Evolutionary conservation across 2,329 filamentous ascomycete species (phyloP).

Genomic region (Cladobotryum protrusum): DNA sequence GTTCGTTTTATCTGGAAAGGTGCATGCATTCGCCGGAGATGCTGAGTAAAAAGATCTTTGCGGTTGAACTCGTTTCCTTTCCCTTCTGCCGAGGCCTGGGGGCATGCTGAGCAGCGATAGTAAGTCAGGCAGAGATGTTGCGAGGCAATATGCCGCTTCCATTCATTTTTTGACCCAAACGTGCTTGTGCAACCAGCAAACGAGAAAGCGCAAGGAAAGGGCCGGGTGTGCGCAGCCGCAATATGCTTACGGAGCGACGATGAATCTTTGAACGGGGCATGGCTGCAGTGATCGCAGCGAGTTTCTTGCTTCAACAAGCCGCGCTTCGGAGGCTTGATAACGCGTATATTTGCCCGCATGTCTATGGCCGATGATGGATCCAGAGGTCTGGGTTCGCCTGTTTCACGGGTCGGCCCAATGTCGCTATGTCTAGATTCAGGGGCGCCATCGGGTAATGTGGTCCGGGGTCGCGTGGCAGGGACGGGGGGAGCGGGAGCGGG

Average conservation of each 20-base stretch:
- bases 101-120: constrained; percentile 58
- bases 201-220: constrained; percentile 80
- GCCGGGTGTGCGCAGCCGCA: constrained; percentile 61
- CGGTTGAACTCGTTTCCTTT: constrained; percentile 76
- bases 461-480: constrained; percentile 27
- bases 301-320: constrained; percentile 55
- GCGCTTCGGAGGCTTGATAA: constrained; percentile 37
- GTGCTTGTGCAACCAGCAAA: constrained; percentile 77
- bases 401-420: constrained; percentile 26
- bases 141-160: constrained; percentile 90
- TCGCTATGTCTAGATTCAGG: constrained; percentile 26
- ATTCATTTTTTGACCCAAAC: constrained; percentile 93
- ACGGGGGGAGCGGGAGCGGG: constrained; percentile 1
- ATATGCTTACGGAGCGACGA: constrained; percentile 62
- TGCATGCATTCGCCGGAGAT: constrained; percentile 88
- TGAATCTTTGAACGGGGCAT: constrained; percentile 60
- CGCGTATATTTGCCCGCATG: constrained; percentile 23
- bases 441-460: constrained; percentile 33
- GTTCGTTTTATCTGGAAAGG: constrained; percentile 58
- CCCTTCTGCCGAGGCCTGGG: constrained; percentile 46
- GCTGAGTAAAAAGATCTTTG: constrained; percentile 93
- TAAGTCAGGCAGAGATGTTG: constrained; percentile 73
- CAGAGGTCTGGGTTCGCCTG: constrained; percentile 26
- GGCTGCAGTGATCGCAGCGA: constrained; percentile 54
- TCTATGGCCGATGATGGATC: constrained; percentile 19